Evolutionary conservation across 768 basidiomycete genomes (phyloP).

Genomic region (Gloeopeniophorella convolvens): DNA sequence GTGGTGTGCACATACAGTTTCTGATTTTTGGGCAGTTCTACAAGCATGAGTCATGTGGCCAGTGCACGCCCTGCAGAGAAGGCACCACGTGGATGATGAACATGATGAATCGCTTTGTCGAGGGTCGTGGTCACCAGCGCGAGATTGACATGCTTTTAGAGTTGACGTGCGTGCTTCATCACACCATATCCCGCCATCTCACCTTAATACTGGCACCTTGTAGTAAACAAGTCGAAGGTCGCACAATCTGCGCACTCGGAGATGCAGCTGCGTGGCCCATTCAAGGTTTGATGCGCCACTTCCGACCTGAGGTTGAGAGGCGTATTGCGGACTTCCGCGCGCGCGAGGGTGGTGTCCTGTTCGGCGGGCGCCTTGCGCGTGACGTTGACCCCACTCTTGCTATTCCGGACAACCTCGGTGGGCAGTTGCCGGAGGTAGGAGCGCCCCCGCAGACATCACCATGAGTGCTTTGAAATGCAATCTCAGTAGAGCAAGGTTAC

Average conservation of each 20-base stretch:
- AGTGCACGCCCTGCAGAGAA: slow-evolving; percentile 91
- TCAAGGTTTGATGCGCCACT: slow-evolving; percentile 95
- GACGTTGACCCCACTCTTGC: slow-evolving; percentile 66
- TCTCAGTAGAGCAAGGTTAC: too few relatives aligned
- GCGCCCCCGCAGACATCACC: slow-evolving; percentile 12
- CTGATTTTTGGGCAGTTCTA: slow-evolving; percentile 59
- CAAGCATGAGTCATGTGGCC: slow-evolving; percentile 97
- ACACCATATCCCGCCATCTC: background rate
- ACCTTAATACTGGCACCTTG: slow-evolving; percentile 7
- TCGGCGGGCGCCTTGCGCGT: slow-evolving; percentile 73
- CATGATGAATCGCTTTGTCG: slow-evolving; percentile 97
- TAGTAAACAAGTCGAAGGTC: slow-evolving; percentile 94
- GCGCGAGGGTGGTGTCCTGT: slow-evolving; percentile 74
- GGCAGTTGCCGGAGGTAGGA: slow-evolving; percentile 36
- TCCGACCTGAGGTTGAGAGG: slow-evolving; percentile 90
- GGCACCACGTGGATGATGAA: slow-evolving; percentile 99
- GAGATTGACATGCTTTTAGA: slow-evolving; percentile 99
- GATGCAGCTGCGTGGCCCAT: slow-evolving; percentile 99
- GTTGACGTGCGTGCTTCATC: slow-evolving; percentile 56
- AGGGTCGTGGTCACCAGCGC: slow-evolving; percentile 82
- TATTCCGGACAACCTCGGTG: slow-evolving; percentile 69
- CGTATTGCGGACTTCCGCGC: slow-evolving; percentile 76
- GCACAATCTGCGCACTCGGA: slow-evolving; percentile 94
- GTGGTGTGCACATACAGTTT: background rate
- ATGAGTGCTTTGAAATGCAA: too few relatives aligned